phyloP scores from a whole-genome alignment of 108 stramenopile species.

The Epipyxis sp. region DNA sequence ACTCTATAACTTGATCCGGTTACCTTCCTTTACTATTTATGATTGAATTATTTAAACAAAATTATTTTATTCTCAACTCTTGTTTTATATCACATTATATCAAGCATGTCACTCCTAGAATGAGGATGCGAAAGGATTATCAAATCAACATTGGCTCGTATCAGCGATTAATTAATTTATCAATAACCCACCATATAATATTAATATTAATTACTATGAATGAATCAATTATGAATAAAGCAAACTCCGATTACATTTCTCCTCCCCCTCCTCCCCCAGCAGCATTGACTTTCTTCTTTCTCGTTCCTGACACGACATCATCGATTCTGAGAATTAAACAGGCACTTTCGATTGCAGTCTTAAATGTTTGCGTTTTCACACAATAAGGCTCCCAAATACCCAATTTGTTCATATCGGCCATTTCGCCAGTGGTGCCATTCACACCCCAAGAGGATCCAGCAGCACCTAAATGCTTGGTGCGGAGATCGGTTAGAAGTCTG shows the following conservation, averaged over 20 bases:
- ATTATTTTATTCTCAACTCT: no score
- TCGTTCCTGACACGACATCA: conserved; percentile 96
- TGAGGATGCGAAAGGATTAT: not conserved
- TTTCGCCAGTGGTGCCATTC: conserved; percentile 88
- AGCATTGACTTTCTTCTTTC: conserved; percentile 55
- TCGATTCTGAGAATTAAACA: conserved; percentile 85
- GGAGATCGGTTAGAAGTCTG: conserved; percentile 88
- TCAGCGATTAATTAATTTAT: not conserved
- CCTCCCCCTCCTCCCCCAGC: not conserved
- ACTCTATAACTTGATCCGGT: no score
- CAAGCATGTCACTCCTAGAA: no score
- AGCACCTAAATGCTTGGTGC: conserved; percentile 87
- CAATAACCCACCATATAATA: not conserved
- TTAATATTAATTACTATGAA: not conserved
- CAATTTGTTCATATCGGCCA: conserved; percentile 89
- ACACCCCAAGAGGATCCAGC: conserved; percentile 78
- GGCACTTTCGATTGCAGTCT: conserved; percentile 98
- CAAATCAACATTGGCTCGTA: not conserved
- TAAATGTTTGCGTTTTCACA: conserved; percentile 99
- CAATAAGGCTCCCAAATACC: conserved; percentile 98
- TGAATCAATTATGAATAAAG: not conserved
- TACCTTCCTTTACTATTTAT: no score
- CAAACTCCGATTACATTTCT: not conserved
- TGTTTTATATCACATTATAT: no score
- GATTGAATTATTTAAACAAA: no score